phyloP scores from a whole-genome alignment of 305 asterid species.

The Solanum hybrid region DNA sequence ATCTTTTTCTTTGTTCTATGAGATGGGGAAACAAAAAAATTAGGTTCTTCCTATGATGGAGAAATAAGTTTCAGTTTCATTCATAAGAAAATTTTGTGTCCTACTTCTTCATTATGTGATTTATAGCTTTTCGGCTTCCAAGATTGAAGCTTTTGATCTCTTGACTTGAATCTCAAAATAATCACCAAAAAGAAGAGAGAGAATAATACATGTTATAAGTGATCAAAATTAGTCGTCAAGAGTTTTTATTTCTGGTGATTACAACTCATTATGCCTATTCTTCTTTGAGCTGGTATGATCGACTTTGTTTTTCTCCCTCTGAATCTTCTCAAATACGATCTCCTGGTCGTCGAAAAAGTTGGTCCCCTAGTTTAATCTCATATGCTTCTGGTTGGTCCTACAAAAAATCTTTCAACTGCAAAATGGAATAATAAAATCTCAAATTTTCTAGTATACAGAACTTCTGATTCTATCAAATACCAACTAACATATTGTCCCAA shows the following conservation, averaged over 20 bases:
- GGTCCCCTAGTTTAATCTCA: slow-evolving; percentile 74
- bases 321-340: slow-evolving; percentile 52
- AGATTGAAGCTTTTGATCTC: too few species aligned
- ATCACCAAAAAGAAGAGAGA: not conserved
- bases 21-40: not conserved
- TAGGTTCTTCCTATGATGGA: not conserved
- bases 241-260: not conserved
- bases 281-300: not conserved
- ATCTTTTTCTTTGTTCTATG: not conserved
- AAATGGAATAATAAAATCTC: not conserved
- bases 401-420: slow-evolving; percentile 70
- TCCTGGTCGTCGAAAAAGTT: slow-evolving; percentile 53
- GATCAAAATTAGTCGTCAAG: not conserved
- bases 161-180: not conserved
- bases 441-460: not conserved
- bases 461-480: not conserved
- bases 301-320: slow-evolving; percentile 26
- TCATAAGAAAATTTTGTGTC: too few species aligned
- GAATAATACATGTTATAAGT: not conserved
- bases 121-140: too few species aligned
- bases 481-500: not conserved
- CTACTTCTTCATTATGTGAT: too few species aligned
- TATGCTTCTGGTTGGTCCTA: slow-evolving; percentile 64
- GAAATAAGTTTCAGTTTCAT: not conserved
- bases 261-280: slow-evolving; percentile 42